Evolutionary conservation across 2,329 filamentous ascomycete species (phyloP).

Genomic region (Ophiosphaerella herpotricha): DNA sequence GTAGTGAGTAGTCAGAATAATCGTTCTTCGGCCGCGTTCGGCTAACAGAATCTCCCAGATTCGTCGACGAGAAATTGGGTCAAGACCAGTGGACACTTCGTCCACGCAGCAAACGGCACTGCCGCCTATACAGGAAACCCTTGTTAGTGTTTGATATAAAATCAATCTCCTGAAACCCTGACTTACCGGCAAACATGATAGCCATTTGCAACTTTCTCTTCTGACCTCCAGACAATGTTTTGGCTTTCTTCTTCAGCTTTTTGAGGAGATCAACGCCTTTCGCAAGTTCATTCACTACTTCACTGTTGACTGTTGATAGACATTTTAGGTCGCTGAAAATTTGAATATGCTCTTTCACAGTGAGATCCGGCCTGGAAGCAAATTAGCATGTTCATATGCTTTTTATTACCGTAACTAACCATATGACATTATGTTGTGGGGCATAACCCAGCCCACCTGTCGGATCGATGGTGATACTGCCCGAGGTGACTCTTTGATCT

Average conservation of each 20-base stretch:
- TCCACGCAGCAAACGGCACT: constrained; percentile 85
- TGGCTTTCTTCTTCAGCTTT: constrained; percentile 71
- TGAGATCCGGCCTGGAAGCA: constrained; percentile 24
- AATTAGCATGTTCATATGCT: constrained; percentile 38
- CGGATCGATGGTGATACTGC: constrained; percentile 25
- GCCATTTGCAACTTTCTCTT: constrained; percentile 88
- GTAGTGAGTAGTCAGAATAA: constrained; percentile 87
- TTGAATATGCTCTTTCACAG: constrained; percentile 33
- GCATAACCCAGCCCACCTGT: constrained; percentile 32
- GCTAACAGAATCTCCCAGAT: constrained; percentile 90
- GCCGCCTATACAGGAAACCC: constrained; percentile 58
- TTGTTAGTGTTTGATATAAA: too few species aligned
- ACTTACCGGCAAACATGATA: constrained; percentile 58
- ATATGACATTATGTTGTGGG: constrained; percentile 33
- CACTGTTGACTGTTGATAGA: constrained; percentile 40
- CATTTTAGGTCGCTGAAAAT: constrained; percentile 37
- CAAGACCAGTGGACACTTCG: constrained; percentile 83
- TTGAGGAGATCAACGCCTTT: constrained; percentile 71
- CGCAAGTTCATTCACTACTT: constrained; percentile 53
- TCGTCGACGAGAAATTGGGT: constrained; percentile 80
- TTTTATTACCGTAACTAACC: constrained; percentile 3
- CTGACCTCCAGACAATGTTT: constrained; percentile 83
- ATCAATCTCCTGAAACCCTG: too few species aligned
- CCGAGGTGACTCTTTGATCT: constrained; percentile 26
- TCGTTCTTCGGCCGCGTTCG: constrained; percentile 78